These are phyloP conservation scores for Ilyonectria robusta DNA, from an alignment of 2,329 filamentous ascomycete species.

Conservation along the genomic window DNA sequence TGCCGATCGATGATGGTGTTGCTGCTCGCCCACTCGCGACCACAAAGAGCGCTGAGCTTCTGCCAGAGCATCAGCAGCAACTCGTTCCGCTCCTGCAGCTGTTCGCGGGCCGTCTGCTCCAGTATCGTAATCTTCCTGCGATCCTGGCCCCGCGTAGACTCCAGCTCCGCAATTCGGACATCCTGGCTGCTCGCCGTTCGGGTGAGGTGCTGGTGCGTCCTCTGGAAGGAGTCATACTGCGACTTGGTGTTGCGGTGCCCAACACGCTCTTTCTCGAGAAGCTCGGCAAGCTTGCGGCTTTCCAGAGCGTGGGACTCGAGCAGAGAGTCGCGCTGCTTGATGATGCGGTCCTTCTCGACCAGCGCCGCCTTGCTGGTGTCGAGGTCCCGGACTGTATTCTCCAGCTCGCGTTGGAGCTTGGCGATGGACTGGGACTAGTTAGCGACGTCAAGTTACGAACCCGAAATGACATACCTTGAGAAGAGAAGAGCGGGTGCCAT, in stretches of 20 bases:
- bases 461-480: constrained; percentile 73
- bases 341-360: constrained; percentile 90
- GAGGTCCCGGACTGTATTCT: constrained; percentile 86
- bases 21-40: constrained; percentile 90
- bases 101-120: constrained; percentile 87
- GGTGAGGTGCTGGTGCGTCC: constrained; percentile 88
- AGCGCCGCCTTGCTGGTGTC: constrained; percentile 83
- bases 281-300: constrained; percentile 84
- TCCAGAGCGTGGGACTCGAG: constrained; percentile 92
- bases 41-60: constrained; percentile 86
- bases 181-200: constrained; percentile 89
- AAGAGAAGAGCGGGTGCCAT: constrained; percentile 87
- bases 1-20: constrained; percentile 92
- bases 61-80: constrained; percentile 93
- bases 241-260: constrained; percentile 88
- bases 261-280: constrained; percentile 91
- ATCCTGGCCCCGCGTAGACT: constrained; percentile 83
- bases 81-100: constrained; percentile 90
- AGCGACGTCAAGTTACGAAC: constrained; percentile 20
- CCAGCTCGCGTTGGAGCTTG: constrained; percentile 89
- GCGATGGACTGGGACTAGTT: constrained; percentile 76
- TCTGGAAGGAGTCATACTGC: constrained; percentile 89
- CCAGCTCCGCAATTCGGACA: constrained; percentile 86
- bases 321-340: constrained; percentile 89
- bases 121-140: constrained; percentile 81